Conservation (phyloP, 1,284 basidiomycete species). For the Mixia osmundae region DNA sequence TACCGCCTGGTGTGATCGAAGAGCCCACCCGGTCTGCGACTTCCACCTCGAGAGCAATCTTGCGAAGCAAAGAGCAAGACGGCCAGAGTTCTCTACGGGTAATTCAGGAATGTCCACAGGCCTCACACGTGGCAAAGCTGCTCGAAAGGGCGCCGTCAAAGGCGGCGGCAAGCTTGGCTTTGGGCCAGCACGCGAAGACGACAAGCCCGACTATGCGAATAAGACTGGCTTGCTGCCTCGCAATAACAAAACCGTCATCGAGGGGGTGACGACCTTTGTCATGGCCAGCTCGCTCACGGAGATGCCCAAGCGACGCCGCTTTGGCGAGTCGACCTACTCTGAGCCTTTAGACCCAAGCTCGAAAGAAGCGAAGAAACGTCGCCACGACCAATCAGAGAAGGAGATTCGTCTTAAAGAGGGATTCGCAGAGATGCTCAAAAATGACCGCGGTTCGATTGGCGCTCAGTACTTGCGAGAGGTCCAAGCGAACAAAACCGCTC, state of each 20-base stretch:
- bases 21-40: conserved; percentile 44
- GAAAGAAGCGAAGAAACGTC: no score
- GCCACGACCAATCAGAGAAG: no score
- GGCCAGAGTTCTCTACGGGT: conserved; percentile 34
- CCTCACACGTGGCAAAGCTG: not conserved
- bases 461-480: no score
- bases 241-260: conserved; percentile 1
- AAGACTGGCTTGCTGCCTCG: conserved; percentile 7
- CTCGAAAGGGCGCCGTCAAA: not conserved
- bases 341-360: no score
- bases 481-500: no score
- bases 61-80: conserved; percentile 39
- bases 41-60: conserved; percentile 65
- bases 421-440: no score
- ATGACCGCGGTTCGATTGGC: no score
- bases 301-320: no score
- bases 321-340: no score
- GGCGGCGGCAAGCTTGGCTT: not conserved
- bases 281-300: no score
- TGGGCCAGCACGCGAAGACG: not conserved
- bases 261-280: conserved; percentile 8
- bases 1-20: conserved; percentile 58
- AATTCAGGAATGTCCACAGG: conserved; percentile 1
- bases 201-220: conserved; percentile 4
- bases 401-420: no score